These are phyloP conservation scores for Haematococcus sp. DNA, from an alignment of 139 green algal species.

Conservation along the genomic window DNA sequence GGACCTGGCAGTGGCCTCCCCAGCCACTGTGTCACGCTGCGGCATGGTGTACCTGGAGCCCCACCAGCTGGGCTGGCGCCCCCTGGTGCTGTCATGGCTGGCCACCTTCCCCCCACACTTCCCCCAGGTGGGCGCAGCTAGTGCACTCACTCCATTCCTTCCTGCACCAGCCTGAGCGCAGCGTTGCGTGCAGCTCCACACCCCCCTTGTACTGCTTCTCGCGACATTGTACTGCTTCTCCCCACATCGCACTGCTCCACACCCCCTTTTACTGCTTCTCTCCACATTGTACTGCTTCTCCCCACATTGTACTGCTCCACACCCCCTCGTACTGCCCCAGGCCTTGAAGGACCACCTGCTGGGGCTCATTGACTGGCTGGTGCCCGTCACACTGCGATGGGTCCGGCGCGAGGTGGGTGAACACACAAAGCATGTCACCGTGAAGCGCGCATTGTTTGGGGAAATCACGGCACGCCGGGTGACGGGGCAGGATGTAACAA, in stretches of 20 bases:
- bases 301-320: no score
- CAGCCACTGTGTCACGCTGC: slow-evolving; percentile 75
- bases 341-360: slow-evolving; percentile 36
- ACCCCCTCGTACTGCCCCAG: background rate
- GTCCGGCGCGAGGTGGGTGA: slow-evolving; percentile 50
- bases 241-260: background rate
- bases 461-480: slow-evolving; percentile 35
- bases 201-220: background rate
- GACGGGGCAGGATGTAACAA: no score
- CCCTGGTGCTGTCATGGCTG: slow-evolving; percentile 64
- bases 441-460: no score
- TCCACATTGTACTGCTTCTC: background rate
- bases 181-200: no score
- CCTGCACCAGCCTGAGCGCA: no score
- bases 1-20: slow-evolving; percentile 72
- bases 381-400: slow-evolving; percentile 66
- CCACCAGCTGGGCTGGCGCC: slow-evolving; percentile 68
- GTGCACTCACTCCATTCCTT: no score
- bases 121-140: slow-evolving; percentile 1
- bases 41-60: slow-evolving; percentile 86
- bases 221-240: background rate
- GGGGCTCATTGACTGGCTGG: slow-evolving; percentile 66
- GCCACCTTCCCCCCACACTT: slow-evolving; percentile 47
- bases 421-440: slow-evolving; percentile 32
- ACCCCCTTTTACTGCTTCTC: background rate